These are phyloP conservation scores for Candida ipomoeae DNA, from an alignment of 805 yeast species.

Conservation along the genomic window DNA sequence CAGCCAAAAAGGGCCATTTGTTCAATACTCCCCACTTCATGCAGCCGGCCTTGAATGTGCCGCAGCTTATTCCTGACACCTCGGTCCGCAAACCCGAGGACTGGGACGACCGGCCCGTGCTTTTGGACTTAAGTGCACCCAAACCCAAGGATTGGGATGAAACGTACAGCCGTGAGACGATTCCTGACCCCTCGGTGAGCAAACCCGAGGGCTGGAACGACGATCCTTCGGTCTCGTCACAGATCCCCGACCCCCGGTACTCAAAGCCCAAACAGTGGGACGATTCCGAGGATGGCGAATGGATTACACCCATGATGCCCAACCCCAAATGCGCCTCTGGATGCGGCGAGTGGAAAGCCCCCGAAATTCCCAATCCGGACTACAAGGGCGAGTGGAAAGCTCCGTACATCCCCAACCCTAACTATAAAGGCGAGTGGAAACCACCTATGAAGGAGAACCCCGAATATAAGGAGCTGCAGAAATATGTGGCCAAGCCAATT, in stretches of 20 bases:
- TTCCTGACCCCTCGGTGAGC: constrained; percentile 61
- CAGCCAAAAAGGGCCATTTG: constrained; percentile 65
- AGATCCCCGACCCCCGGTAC: constrained; percentile 65
- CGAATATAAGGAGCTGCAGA: constrained; percentile 56
- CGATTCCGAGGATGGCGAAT: constrained; percentile 84
- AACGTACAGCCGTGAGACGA: constrained; percentile 49
- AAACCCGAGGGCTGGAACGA: constrained; percentile 78
- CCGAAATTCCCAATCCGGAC: constrained; percentile 59
- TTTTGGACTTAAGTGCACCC: constrained; percentile 56
- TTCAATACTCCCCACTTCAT: constrained; percentile 48
- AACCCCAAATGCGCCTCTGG: constrained; percentile 77
- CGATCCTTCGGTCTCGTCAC: constrained; percentile 49
- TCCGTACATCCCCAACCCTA: constrained; percentile 67
- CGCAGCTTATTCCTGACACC: constrained; percentile 54
- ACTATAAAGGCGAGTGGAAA: constrained; percentile 73
- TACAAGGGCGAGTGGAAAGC: constrained; percentile 78
- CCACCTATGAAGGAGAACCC: constrained; percentile 70
- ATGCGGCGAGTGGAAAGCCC: constrained; percentile 80
- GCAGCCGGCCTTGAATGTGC: constrained; percentile 64
- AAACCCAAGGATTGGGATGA: constrained; percentile 90
- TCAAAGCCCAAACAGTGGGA: constrained; percentile 77
- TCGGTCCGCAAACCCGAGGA: constrained; percentile 66
- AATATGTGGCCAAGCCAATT: constrained; percentile 47
- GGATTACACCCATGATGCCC: constrained; percentile 64
- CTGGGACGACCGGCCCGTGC: constrained; percentile 71